These are phyloP conservation scores for Tolypocladium cylindrosporum DNA, from an alignment of 2,329 filamentous ascomycete genomes.

Conservation along the genomic window DNA sequence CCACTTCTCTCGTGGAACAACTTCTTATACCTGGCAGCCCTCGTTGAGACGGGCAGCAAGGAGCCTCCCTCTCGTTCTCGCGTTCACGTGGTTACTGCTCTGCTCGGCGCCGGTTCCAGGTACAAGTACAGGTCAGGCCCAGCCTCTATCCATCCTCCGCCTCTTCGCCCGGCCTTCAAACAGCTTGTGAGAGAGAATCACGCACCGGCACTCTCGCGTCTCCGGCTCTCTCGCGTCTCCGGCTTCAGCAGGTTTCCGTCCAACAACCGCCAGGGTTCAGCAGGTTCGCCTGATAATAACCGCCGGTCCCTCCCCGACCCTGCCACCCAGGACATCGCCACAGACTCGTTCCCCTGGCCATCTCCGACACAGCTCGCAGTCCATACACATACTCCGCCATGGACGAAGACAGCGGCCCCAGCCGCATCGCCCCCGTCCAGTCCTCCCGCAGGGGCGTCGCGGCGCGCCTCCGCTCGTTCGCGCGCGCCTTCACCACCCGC, in stretches of 20 bases:
- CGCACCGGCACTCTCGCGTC: not conserved
- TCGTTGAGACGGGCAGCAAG: not conserved
- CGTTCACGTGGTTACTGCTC: not conserved
- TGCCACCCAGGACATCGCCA: not conserved
- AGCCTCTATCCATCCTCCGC: not conserved
- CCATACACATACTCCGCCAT: slow-evolving; percentile 18
- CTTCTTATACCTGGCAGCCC: not conserved
- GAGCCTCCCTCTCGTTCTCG: not conserved
- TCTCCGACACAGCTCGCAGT: no score
- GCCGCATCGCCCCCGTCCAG: slow-evolving; percentile 33
- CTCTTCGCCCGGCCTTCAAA: not conserved
- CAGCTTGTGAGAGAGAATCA: not conserved
- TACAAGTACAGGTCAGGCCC: not conserved
- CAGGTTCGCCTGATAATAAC: slow-evolving; percentile 11
- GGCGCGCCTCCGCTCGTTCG: slow-evolving; percentile 11
- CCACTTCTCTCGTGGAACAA: not conserved
- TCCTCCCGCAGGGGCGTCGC: slow-evolving; percentile 20
- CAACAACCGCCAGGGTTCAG: slow-evolving; percentile 14
- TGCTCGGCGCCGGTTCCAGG: not conserved
- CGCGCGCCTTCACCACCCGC: slow-evolving; percentile 40
- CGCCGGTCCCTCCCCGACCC: not conserved
- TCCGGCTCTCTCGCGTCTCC: slow-evolving; percentile 1
- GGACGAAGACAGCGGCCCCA: slow-evolving; percentile 47
- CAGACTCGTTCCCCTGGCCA: no score
- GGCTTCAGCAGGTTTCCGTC: slow-evolving; percentile 17